Percentiles rank a stretch among this genome's conserved stretches.
phyloP scores from a whole-genome alignment of 2,329 filamentous ascomycete species.

The Aspergillus spinulosporus region DNA sequence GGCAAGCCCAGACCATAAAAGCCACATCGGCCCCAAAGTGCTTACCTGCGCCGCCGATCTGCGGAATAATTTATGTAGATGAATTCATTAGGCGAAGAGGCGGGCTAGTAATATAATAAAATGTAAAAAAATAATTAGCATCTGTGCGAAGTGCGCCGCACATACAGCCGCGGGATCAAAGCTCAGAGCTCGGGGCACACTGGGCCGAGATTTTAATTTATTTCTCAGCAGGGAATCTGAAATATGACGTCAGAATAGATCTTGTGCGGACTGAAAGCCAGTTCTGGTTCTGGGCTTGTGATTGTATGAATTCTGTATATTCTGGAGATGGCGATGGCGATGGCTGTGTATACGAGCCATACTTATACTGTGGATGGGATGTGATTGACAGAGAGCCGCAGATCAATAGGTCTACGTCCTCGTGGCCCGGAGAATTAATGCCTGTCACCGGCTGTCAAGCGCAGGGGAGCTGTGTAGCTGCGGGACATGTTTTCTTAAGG shows the following conservation, averaged over 20 bases:
- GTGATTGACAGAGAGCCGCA: not conserved
- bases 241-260: not conserved
- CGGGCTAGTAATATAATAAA: too few species aligned
- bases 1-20: not conserved
- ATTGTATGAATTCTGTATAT: not conserved
- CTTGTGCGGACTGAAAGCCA: not conserved
- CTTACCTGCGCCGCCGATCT: not conserved
- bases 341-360: not conserved
- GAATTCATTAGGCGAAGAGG: too few species aligned
- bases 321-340: not conserved
- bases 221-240: too few species aligned
- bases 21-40: not conserved
- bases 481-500: too few species aligned
- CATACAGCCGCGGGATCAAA: not conserved
- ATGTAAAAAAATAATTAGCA: too few species aligned
- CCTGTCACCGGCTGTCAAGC: not conserved
- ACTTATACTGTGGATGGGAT: too few species aligned
- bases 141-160: not conserved
- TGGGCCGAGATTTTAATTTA: not conserved
- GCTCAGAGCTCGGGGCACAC: not conserved
- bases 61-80: too few species aligned
- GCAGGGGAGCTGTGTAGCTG: not conserved
- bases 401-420: not conserved
- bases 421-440: not conserved
- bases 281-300: not conserved